A percentile compares a stretch with the other conserved stretches of the same genome.
These are phyloP conservation scores for Trametes sanguinea DNA, from an alignment of 768 basidiomycete species.

Conservation along the genomic window DNA sequence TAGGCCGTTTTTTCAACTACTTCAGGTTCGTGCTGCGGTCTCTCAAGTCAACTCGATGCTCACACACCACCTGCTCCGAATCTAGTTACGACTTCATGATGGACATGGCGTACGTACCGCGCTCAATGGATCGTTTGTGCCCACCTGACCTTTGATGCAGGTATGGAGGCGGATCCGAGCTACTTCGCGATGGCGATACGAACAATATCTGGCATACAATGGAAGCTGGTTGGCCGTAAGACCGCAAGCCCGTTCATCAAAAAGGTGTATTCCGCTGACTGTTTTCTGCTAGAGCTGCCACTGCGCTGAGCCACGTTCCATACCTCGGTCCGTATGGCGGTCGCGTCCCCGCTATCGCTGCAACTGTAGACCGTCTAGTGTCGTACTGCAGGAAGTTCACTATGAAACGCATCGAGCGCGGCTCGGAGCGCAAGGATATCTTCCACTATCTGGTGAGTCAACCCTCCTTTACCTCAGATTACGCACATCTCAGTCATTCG, in stretches of 20 bases:
- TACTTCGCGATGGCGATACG: conserved; percentile 39
- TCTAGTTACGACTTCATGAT: conserved; percentile 46
- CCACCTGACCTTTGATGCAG: conserved; percentile 21
- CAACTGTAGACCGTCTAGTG: background rate
- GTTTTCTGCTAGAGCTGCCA: background rate
- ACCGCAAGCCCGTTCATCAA: background rate
- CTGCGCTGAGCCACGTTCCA: conserved; percentile 11
- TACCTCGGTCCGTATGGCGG: conserved; percentile 7
- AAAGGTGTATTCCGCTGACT: background rate
- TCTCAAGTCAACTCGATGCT: background rate
- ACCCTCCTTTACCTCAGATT: background rate
- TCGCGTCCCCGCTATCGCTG: background rate
- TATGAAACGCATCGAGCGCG: conserved; percentile 24
- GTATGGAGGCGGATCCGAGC: conserved; percentile 43
- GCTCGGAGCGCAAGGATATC: conserved; percentile 42
- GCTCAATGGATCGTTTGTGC: background rate
- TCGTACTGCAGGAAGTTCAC: background rate
- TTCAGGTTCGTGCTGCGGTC: conserved; percentile 37
- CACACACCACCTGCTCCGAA: background rate
- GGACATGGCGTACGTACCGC: conserved; percentile 37
- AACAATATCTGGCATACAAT: conserved; percentile 11
- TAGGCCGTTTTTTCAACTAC: conserved; percentile 41
- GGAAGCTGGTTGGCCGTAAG: conserved; percentile 11
- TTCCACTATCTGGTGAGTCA: conserved; percentile 45
- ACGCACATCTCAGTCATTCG: background rate